phyloP scores from a whole-genome alignment of 1,284 basidiomycete genomes.

The Apiotrichum sp. region DNA sequence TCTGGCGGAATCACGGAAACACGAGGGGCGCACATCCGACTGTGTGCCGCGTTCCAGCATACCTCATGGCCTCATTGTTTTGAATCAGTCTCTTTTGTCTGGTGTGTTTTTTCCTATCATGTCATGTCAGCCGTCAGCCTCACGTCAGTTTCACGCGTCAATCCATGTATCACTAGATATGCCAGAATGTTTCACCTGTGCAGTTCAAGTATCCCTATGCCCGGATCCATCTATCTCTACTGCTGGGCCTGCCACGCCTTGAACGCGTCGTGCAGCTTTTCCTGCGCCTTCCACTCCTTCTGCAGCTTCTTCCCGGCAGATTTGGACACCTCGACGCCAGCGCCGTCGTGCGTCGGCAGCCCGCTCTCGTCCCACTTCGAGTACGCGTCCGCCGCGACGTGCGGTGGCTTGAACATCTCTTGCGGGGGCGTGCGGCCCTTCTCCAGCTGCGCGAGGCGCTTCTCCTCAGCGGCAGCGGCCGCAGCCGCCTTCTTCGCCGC shows the following conservation, averaged over 20 bases:
- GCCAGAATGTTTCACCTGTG: too few species aligned
- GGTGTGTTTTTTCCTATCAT: too few species aligned
- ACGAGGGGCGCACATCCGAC: too few species aligned
- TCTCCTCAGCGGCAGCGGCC: conserved; percentile 65
- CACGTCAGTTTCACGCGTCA: too few species aligned
- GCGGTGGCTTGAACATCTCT: conserved; percentile 78
- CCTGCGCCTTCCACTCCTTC: conserved; percentile 74
- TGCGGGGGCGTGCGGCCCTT: conserved; percentile 70
- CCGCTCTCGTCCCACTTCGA: conserved; percentile 78
- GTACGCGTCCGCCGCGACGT: conserved; percentile 63
- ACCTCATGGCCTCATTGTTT: too few species aligned
- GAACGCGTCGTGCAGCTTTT: conserved; percentile 69
- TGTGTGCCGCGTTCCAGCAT: too few species aligned
- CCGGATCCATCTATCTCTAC: too few species aligned
- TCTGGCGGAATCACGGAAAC: too few species aligned
- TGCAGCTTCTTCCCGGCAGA: conserved; percentile 68
- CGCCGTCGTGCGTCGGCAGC: conserved; percentile 72
- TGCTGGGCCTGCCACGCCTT: conserved; percentile 25
- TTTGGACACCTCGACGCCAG: conserved; percentile 82
- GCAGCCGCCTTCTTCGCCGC: conserved; percentile 71
- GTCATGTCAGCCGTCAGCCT: too few species aligned
- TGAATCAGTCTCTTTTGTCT: too few species aligned
- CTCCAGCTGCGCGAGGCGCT: conserved; percentile 70
- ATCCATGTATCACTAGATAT: too few species aligned
- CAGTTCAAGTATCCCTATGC: too few species aligned